Base-by-base conservation (phyloP, 306 rosid species). In the Rubus parviflorus region DNA sequence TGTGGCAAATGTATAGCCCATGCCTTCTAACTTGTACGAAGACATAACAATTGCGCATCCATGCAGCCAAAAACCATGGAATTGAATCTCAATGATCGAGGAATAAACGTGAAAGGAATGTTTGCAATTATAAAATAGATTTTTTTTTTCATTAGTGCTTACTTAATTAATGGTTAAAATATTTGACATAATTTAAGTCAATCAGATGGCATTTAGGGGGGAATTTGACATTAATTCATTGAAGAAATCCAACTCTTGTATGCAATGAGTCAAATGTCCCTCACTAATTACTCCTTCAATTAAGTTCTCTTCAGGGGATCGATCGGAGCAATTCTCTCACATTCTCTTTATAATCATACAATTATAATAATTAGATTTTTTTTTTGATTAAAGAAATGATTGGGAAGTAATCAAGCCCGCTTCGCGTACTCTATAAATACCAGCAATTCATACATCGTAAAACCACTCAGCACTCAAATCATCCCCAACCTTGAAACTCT, bases 381-480 rank as follows among this genome's bases (percentile, higher is more conserved):
- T 25, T 19, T n/a, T 1, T 49, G n/a, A 13, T 23, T 15, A 12
- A 51, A 49, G 6, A 37, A 60, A 53, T 13, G 7, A 22, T 35
- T n/a, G 14, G 70, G 62, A 62, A 16, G 46, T 6, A 58, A 74
- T 13, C 30, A 25, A 52, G 48, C 25, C 69, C 51, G 25, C 14
- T n/a, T 15, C 51, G 57, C 60, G 15, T 3, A 61, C 43, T 56
- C 81, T 83, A 83, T 83, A 83, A 79, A 80, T 83, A 76, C 62
- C 53, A 58, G 25, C 58, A 22, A 19, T 12, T 19, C 47, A 49
- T 52, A 37, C 46, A 9, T 48, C 2, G 12, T 51, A 19, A 47
- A 23, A 23, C 47, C 75, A 37, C 12, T 30, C 35, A 30, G 15
- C 35, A 15, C 40, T 30, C 74, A 62, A 67, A 4, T n/a, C 20